These are phyloP conservation scores for Solanum lycopersicoides DNA, from an alignment of 257 asterid genomes.

Conservation along the genomic window DNA sequence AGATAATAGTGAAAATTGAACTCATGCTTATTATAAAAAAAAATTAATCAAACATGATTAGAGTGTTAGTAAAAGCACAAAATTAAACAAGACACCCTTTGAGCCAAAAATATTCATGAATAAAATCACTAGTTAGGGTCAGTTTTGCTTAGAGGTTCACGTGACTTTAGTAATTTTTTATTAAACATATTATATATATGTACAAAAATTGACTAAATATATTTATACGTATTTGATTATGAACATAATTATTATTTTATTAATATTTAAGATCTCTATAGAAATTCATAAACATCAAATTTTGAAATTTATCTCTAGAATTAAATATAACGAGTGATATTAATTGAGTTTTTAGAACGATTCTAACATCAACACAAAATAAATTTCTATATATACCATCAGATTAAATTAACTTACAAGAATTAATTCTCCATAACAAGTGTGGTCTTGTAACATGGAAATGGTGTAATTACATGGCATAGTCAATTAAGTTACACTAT, in stretches of 20 bases:
- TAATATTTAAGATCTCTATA: not conserved
- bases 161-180: not conserved
- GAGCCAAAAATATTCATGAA: not conserved
- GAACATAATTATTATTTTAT: not conserved
- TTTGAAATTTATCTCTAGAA: accelerated
- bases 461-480: not conserved
- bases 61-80: not conserved
- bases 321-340: not conserved
- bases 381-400: not conserved
- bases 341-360: not conserved
- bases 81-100: not conserved
- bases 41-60: not conserved
- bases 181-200: not conserved
- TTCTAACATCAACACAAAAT: not conserved
- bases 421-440: not conserved
- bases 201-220: no score
- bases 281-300: not conserved
- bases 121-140: not conserved
- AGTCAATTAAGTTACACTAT: no score
- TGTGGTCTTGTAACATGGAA: not conserved
- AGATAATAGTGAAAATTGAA: not conserved
- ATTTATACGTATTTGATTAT: not conserved
- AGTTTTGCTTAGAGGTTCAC: not conserved
- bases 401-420: not conserved
- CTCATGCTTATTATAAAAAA: not conserved